phyloP scores from a whole-genome alignment of 2,329 filamentous ascomycete genomes.

The Seiridium cupressi region DNA sequence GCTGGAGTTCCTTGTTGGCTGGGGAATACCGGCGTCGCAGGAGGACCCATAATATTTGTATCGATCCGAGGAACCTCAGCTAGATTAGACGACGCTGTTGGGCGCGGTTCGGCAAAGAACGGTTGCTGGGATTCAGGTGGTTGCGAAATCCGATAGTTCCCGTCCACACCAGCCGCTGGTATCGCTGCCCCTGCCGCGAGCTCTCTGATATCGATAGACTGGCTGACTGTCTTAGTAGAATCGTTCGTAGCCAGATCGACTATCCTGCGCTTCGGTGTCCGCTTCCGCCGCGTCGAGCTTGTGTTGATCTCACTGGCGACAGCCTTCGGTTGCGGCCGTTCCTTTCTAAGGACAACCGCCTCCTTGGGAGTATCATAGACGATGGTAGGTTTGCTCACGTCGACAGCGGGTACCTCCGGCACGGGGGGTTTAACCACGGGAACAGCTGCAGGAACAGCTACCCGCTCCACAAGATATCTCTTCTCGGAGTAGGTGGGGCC shows the following conservation, averaged over 20 bases:
- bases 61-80: conserved; percentile 37
- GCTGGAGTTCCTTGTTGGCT: not conserved
- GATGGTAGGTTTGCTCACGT: conserved; percentile 67
- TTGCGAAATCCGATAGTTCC: conserved; percentile 46
- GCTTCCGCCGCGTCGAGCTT: conserved; percentile 58
- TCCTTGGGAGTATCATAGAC: conserved; percentile 52
- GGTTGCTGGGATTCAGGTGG: conserved; percentile 34
- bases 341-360: conserved; percentile 55
- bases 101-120: conserved; percentile 29
- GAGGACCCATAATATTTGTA: conserved; percentile 22
- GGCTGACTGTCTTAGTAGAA: conserved; percentile 22
- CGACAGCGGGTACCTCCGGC: conserved; percentile 60
- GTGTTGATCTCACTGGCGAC: conserved; percentile 58
- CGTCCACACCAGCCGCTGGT: conserved; percentile 16
- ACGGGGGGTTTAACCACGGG: conserved; percentile 73
- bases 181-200: conserved; percentile 19
- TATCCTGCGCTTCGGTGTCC: conserved; percentile 61
- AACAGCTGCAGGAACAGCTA: conserved; percentile 70
- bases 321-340: conserved; percentile 48
- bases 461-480: conserved; percentile 80
- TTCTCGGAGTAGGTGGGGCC: conserved; percentile 83
- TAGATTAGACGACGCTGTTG: conserved; percentile 22
- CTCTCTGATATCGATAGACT: conserved; percentile 15
- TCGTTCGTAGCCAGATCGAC: conserved; percentile 62
- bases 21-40: too few species aligned